phyloP scores from a whole-genome alignment of 345 rosid species.

The Populus alba region DNA sequence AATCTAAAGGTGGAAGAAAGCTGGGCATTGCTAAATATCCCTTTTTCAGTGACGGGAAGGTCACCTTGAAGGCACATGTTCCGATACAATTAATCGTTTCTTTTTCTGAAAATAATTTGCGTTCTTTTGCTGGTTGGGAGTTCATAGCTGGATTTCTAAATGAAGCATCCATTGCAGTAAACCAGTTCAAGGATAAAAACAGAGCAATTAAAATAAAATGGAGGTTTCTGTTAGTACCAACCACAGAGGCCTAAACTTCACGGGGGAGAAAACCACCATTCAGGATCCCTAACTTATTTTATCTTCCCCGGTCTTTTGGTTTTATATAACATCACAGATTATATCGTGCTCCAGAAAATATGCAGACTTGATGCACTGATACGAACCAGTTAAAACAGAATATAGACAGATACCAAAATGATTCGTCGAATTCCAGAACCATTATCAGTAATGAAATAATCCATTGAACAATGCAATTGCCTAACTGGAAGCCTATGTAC shows the following conservation, averaged over 20 bases:
- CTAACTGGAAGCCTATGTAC: neutral
- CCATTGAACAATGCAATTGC: neutral
- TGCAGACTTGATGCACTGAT: neutral
- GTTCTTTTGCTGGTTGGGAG: neutral
- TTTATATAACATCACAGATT: no score
- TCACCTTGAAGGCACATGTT: neutral
- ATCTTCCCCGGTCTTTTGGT: no score
- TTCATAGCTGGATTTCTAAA: neutral
- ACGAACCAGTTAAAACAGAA: neutral
- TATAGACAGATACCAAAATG: neutral
- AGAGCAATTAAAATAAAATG: neutral
- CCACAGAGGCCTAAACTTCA: no score
- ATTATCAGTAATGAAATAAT: neutral
- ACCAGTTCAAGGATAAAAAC: neutral
- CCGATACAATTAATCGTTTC: neutral
- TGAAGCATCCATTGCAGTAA: neutral
- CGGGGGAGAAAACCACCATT: no score
- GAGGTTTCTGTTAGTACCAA: no score
- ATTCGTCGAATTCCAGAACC: neutral
- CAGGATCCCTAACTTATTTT: no score
- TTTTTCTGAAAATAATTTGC: neutral
- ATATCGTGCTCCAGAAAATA: no score
- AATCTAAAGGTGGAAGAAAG: neutral
- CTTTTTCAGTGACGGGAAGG: neutral
- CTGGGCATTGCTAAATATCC: neutral